Evolutionary conservation across 257 asterid species (phyloP).

Genomic region (Salvia splendens): DNA sequence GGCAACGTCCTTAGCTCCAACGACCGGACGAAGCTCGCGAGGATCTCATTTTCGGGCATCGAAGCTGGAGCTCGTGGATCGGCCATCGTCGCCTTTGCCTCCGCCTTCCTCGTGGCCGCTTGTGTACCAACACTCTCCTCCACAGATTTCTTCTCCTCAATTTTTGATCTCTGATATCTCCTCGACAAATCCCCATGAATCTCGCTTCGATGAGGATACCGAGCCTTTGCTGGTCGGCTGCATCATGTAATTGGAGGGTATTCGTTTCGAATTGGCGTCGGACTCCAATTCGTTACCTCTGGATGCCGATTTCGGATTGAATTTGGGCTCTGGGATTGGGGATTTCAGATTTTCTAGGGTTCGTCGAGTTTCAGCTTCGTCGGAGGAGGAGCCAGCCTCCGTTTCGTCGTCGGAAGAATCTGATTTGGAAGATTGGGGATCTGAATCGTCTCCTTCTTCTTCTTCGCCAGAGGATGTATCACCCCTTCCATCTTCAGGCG

Average conservation of each 20-base stretch:
- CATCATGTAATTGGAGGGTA: slow-evolving; percentile 43
- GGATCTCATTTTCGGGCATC: too few relatives aligned
- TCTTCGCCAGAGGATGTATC: slow-evolving; percentile 8
- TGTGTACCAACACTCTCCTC: too few relatives aligned
- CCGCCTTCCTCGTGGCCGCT: too few relatives aligned
- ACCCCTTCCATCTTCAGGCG: slow-evolving; percentile 21
- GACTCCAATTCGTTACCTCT: slow-evolving; percentile 34
- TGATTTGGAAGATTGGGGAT: background rate
- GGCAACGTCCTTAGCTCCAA: too few relatives aligned
- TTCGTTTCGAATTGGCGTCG: slow-evolving; percentile 37
- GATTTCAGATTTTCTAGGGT: background rate
- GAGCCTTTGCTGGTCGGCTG: slow-evolving; percentile 34
- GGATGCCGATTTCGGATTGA: background rate
- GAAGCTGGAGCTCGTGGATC: too few relatives aligned
- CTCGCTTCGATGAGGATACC: slow-evolving; percentile 24
- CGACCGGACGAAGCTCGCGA: too few relatives aligned
- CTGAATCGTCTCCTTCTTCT: background rate
- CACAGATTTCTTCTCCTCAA: slow-evolving; percentile 28
- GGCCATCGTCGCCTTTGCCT: too few relatives aligned
- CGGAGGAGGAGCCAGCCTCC: slow-evolving; percentile 24
- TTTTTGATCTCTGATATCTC: slow-evolving; percentile 34
- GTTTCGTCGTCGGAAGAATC: slow-evolving; percentile 27
- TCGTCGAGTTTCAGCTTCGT: slow-evolving; percentile 25
- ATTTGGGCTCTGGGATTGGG: slow-evolving; percentile 18
- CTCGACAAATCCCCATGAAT: background rate